Percentiles rank a stretch among this genome's conserved stretches.
Evolutionary conservation across 169 alveolate species (phyloP).

Genomic region (Cryptosporidium canis): DNA sequence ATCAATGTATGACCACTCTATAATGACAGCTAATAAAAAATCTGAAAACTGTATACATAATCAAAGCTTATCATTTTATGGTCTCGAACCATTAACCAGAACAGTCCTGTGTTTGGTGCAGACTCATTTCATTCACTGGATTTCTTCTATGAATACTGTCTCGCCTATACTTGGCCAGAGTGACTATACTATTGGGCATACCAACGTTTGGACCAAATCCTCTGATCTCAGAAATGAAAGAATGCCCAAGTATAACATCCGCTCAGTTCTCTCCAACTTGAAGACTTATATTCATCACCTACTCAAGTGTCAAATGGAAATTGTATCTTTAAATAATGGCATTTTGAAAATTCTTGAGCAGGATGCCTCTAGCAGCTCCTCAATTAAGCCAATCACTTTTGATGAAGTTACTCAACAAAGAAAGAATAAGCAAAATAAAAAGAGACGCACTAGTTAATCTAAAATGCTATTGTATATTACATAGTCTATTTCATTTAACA

Average conservation of each 20-base stretch:
- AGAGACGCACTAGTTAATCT: background rate
- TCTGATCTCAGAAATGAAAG: slow-evolving; percentile 60
- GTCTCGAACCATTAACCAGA: slow-evolving; percentile 42
- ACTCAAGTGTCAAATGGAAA: slow-evolving; percentile 42
- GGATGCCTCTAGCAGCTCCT: background rate
- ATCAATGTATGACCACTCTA: slow-evolving; percentile 65
- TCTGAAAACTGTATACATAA: background rate
- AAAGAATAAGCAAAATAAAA: slow-evolving; percentile 19
- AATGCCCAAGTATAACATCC: slow-evolving; percentile 30
- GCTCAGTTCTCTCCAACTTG: slow-evolving; percentile 35
- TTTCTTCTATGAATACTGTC: slow-evolving; percentile 24
- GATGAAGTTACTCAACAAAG: background rate
- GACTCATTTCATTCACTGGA: slow-evolving; percentile 68
- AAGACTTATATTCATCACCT: slow-evolving; percentile 28
- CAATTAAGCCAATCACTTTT: background rate
- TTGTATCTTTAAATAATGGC: slow-evolving; percentile 53
- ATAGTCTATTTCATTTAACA: too few relatives aligned
- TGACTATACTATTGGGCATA: background rate
- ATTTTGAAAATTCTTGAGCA: slow-evolving; percentile 50
- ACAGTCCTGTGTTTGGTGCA: slow-evolving; percentile 38
- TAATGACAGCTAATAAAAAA: background rate
- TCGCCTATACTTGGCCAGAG: slow-evolving; percentile 28
- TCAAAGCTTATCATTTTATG: background rate
- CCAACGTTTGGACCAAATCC: background rate
- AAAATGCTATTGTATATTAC: too few relatives aligned